Conservation (phyloP, 2,329 filamentous ascomycete species). For the Didymella segeticola region DNA sequence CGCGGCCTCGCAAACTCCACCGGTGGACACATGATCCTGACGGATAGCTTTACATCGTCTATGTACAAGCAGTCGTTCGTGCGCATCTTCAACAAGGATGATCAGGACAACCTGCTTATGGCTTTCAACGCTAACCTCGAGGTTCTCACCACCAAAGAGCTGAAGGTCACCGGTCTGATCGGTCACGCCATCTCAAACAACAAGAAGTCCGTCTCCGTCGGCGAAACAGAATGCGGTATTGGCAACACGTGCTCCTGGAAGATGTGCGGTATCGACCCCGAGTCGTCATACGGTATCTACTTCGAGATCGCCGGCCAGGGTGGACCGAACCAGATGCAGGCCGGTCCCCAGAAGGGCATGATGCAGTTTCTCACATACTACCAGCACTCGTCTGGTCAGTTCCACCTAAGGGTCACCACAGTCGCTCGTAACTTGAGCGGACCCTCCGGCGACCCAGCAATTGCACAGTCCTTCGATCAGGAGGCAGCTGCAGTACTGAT, state of each 20-base stretch:
- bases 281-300: conserved; percentile 92
- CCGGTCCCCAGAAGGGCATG: conserved; percentile 88
- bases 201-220: conserved; percentile 96
- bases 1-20: conserved; percentile 96
- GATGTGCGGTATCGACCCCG: conserved; percentile 97
- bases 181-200: conserved; percentile 96
- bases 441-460: conserved; percentile 89
- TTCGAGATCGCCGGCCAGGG: conserved; percentile 97
- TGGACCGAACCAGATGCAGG: conserved; percentile 82
- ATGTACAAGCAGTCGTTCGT: conserved; percentile 99
- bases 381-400: conserved; percentile 95
- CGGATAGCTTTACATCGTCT: conserved; percentile 96
- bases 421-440: conserved; percentile 90
- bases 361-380: conserved; percentile 99
- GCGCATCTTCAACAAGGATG: conserved; percentile 96
- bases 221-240: conserved; percentile 97
- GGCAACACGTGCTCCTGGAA: conserved; percentile 99
- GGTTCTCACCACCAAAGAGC: conserved; percentile 94
- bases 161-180: conserved; percentile 97
- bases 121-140: conserved; percentile 97
- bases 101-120: conserved; percentile 93
- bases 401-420: conserved; percentile 94
- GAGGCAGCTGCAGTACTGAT: conserved; percentile 97
- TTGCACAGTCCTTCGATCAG: conserved; percentile 97
- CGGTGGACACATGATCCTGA: conserved; percentile 96